Base-by-base conservation (phyloP, 179 eudicot genomes). In the Sideroxylon spinosum region DNA sequence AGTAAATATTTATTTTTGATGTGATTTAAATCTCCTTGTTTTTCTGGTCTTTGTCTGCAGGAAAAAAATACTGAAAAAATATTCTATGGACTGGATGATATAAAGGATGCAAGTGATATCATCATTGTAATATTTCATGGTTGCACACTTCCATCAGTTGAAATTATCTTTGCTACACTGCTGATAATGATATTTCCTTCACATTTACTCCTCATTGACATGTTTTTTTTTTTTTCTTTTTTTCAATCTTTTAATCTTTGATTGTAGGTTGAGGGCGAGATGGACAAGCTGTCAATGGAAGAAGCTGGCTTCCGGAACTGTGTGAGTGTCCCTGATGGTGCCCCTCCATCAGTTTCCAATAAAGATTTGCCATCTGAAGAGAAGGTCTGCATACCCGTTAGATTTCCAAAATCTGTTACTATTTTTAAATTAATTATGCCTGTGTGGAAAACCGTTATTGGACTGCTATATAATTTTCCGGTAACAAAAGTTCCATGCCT, bases 311-410 rank as follows among this genome's bases (percentile, higher is more conserved):
- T 91, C 78, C 83, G 79, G 68, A 95, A 95, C 78, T 95, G 99
- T 79, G 97, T 95, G 53, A 91, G 97, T 85, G 99, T 95, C 76
- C 99, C 99, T 77, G 94, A 95, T 87, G 98, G 99, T 57, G 99
- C 99, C 22, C 99, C 99, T 71, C 64, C 94, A 76, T 59, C 79
- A 85, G 91, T 90, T 81, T 95, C 98, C 14, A 10, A 52, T 44
- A 93, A 90, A 80, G 89, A 81, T 16, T 69, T 95, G 79, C 99
- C 99, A 81, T 26, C 84, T 77, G 82, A 85, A 67, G 93, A 90
- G 65, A 8, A 93, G 95, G 99, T 95, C 84, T 72, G 8, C 73
- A 0, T 73, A 23, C 56, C 25, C 37, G 20, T 64, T 16, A 46
- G 6, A 65, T 67, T 52, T 77, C 25, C 44, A 53, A 37, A 19